Percentiles rank a stretch among this genome's conserved stretches.
phyloP scores from a whole-genome alignment of 2,329 filamentous ascomycete species.

The Verticillium nonalfalfae region DNA sequence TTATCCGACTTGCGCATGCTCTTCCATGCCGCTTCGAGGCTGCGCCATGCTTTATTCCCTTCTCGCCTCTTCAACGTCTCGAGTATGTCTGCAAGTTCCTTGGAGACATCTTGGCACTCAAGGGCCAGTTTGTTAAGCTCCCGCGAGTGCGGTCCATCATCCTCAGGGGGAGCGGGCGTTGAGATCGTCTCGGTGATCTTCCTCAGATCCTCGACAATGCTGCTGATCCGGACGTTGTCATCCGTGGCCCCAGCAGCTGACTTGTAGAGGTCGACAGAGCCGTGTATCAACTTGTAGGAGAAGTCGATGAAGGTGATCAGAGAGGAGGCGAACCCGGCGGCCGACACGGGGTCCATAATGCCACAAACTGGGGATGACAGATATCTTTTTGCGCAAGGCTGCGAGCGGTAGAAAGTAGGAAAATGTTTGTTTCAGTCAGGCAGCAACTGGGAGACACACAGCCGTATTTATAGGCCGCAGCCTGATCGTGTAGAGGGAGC shows the following conservation, averaged over 20 bases:
- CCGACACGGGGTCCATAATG: neutral
- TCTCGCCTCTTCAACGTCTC: neutral
- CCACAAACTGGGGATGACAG: neutral
- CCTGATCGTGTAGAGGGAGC: neutral
- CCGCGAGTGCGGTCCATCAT: neutral
- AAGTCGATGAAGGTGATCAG: constrained; percentile 1
- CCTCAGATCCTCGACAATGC: constrained; percentile 4
- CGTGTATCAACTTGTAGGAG: neutral
- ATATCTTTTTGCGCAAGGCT: no score
- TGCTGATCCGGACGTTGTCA: constrained; percentile 7
- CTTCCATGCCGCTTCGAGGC: neutral
- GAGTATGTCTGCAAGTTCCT: neutral
- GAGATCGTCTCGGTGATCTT: constrained; percentile 1
- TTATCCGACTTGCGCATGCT: constrained; percentile 1
- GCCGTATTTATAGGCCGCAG: no score
- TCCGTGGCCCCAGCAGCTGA: neutral
- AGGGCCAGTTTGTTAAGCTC: neutral
- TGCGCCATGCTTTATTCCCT: constrained; percentile 1
- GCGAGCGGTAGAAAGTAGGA: neutral
- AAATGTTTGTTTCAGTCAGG: neutral
- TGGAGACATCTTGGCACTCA: neutral
- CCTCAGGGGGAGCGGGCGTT: neutral
- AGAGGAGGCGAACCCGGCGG: neutral
- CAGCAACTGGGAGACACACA: no score
- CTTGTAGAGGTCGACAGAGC: neutral